Evolutionary conservation across 495 filamentous ascomycete genomes (phyloP).

Genomic region (Hypomontagnella submonticulosa): DNA sequence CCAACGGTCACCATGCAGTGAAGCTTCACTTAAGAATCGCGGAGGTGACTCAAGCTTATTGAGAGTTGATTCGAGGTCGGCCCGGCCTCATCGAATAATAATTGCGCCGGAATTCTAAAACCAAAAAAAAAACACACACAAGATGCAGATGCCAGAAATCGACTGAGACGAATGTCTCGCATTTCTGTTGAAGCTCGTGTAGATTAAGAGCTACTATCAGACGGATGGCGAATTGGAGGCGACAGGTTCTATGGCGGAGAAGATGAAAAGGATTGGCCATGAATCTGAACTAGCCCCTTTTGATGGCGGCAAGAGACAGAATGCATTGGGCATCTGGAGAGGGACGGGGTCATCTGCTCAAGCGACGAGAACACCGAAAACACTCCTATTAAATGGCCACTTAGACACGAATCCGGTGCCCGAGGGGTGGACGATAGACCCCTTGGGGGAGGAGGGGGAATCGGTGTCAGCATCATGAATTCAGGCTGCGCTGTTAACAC

Average conservation of each 20-base stretch:
- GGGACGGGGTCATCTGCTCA: constrained; percentile 51
- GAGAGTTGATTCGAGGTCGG: neutral
- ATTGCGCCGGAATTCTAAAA: neutral
- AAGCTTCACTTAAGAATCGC: constrained; percentile 5
- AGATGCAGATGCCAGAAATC: constrained; percentile 35
- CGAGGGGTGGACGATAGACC: constrained; percentile 36
- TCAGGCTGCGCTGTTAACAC: constrained; percentile 30
- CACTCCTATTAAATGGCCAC: constrained; percentile 62
- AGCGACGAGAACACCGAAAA: constrained; percentile 28
- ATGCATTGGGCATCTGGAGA: constrained; percentile 52
- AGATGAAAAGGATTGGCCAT: constrained; percentile 26
- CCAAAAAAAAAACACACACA: constrained; percentile 1
- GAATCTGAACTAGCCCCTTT: constrained; percentile 27
- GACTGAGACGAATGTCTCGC: constrained; percentile 23
- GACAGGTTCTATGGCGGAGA: constrained; percentile 23
- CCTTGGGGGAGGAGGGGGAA: constrained; percentile 34
- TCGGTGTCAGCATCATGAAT: constrained; percentile 36
- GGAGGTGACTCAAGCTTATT: neutral
- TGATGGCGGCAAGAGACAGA: constrained; percentile 23
- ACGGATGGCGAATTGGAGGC: constrained; percentile 32
- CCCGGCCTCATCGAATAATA: neutral
- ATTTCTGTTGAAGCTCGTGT: constrained; percentile 29
- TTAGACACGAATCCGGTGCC: constrained; percentile 52
- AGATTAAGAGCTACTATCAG: constrained; percentile 36
- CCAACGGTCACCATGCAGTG: neutral